Evolutionary conservation across 2,329 filamentous ascomycete genomes (phyloP).

Genomic region (Phyllosticta paracitricarpa): DNA sequence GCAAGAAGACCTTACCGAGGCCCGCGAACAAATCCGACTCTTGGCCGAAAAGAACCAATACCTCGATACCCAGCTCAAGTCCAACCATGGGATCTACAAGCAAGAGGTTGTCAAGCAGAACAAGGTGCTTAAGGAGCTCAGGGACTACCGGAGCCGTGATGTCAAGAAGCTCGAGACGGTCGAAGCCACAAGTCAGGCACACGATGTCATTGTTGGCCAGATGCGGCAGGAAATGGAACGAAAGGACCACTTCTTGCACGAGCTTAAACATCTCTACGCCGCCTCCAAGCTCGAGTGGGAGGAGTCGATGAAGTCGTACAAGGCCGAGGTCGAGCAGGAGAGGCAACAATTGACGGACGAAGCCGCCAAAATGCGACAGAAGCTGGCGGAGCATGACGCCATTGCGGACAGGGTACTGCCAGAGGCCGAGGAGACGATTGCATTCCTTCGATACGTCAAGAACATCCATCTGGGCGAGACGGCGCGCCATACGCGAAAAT

Average conservation of each 20-base stretch:
- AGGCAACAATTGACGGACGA: neutral
- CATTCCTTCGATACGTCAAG: conserved; percentile 9
- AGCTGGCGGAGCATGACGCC: neutral
- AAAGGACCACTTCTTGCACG: neutral
- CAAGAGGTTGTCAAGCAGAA: conserved; percentile 4
- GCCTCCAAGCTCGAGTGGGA: conserved; percentile 1
- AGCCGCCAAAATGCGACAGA: neutral
- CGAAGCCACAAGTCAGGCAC: conserved; percentile 1
- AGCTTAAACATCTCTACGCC: neutral
- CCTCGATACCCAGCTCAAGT: conserved; percentile 6
- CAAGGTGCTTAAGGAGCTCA: neutral
- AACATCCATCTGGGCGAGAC: conserved; percentile 3
- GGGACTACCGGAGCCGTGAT: neutral
- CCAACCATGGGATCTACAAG: conserved; percentile 3
- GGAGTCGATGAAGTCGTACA: neutral
- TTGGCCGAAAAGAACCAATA: conserved; percentile 6
- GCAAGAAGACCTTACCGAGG: conserved; percentile 4
- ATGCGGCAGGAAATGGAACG: conserved; percentile 5
- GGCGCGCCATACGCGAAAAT: neutral
- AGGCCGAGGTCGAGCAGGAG: conserved; percentile 2
- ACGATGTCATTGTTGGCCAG: conserved; percentile 6
- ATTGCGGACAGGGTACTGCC: conserved; percentile 3
- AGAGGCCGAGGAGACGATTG: conserved; percentile 6
- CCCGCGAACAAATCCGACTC: conserved; percentile 2
- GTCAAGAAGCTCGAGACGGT: neutral